These are phyloP conservation scores for Neurospora sp. DNA, from an alignment of 495 filamentous ascomycete species.

Conservation along the genomic window DNA sequence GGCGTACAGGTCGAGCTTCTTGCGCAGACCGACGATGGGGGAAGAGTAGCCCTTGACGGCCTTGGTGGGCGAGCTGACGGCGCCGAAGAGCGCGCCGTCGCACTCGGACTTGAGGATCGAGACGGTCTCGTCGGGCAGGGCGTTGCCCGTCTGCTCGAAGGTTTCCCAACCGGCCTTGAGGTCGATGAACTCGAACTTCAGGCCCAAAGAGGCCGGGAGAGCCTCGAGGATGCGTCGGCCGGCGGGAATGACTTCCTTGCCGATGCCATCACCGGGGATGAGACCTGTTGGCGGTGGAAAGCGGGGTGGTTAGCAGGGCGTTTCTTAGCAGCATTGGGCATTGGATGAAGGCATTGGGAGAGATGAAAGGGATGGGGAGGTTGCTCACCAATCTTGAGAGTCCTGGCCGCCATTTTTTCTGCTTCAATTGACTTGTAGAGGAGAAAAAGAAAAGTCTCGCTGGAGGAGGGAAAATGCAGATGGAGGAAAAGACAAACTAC, in stretches of 20 bases:
- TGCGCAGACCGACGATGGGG: conserved; percentile 93
- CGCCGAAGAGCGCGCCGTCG: conserved; percentile 93
- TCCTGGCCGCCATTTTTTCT: conserved; percentile 42
- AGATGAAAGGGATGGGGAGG: conserved; percentile 2
- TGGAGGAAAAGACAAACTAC: neutral
- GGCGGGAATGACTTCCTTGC: conserved; percentile 95
- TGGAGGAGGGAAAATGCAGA: neutral
- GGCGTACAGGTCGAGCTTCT: conserved; percentile 89
- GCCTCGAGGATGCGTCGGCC: conserved; percentile 85
- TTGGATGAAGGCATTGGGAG: neutral
- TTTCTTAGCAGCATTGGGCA: neutral
- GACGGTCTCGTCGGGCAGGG: conserved; percentile 84
- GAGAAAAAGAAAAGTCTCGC: neutral
- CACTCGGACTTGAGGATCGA: conserved; percentile 77
- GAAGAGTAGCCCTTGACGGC: conserved; percentile 92
- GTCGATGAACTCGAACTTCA: conserved; percentile 89
- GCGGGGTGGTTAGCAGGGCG: neutral
- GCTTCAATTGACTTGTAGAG: conserved; percentile 17
- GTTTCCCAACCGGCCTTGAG: conserved; percentile 87
- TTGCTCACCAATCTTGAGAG: conserved; percentile 48
- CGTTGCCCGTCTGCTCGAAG: conserved; percentile 78
- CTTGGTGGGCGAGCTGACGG: conserved; percentile 82
- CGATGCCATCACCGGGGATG: conserved; percentile 97
- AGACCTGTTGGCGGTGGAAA: conserved; percentile 50
- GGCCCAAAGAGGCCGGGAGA: conserved; percentile 65